These are phyloP conservation scores for Colletotrichum neosansevieriae DNA, from an alignment of 2,329 filamentous ascomycete genomes.

Conservation along the genomic window DNA sequence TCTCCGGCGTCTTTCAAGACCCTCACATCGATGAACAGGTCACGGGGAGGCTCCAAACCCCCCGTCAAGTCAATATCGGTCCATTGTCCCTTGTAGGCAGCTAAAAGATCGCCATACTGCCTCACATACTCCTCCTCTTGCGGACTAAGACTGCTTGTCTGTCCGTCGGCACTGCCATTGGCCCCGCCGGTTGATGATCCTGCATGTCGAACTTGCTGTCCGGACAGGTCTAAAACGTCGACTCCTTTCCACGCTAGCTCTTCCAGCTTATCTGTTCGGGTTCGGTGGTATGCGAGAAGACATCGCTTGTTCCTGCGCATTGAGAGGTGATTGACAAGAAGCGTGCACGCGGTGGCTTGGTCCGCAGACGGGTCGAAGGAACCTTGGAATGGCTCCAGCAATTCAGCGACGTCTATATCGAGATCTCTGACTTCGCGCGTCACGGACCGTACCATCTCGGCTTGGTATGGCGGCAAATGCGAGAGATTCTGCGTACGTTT, in stretches of 20 bases:
- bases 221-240: conserved; percentile 80
- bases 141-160: conserved; percentile 85
- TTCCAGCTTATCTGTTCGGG: conserved; percentile 90
- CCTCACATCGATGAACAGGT: conserved; percentile 96
- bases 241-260: conserved; percentile 92
- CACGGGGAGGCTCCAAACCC: conserved; percentile 90
- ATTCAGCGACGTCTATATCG: conserved; percentile 83
- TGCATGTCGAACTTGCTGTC: conserved; percentile 62
- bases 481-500: conserved; percentile 91
- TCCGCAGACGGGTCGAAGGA: conserved; percentile 88
- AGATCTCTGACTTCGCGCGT: conserved; percentile 94
- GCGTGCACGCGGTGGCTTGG: conserved; percentile 85
- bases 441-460: conserved; percentile 88
- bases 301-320: conserved; percentile 98
- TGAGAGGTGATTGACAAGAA: conserved; percentile 92
- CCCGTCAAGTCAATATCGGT: conserved; percentile 97
- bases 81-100: conserved; percentile 98
- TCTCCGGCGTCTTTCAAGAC: conserved; percentile 97
- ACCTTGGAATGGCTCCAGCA: conserved; percentile 85
- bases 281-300: conserved; percentile 92
- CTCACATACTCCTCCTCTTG: conserved; percentile 97
- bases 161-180: conserved; percentile 55
- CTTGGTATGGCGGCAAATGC: conserved; percentile 91
- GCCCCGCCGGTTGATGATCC: conserved; percentile 50
- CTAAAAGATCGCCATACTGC: conserved; percentile 89